Conservation (phyloP, 169 alveolate genomes). For the Eimeria praecox region DNA sequence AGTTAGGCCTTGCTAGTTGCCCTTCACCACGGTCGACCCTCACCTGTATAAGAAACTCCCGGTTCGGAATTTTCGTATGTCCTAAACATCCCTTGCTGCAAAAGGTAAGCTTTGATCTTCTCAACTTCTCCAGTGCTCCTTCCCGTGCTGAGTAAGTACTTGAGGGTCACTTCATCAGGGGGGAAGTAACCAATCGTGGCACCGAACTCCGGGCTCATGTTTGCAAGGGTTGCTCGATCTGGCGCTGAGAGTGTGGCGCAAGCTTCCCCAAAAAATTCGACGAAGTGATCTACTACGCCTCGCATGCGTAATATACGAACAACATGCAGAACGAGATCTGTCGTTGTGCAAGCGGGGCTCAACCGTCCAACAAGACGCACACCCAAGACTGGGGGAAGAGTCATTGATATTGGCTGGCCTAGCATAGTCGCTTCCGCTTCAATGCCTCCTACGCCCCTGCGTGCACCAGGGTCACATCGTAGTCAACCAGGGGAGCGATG, state of each 20-base stretch:
- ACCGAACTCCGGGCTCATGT: slow-evolving; percentile 99
- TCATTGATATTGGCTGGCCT: slow-evolving; percentile 98
- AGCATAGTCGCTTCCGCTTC: slow-evolving; percentile 99
- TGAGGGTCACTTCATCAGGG: slow-evolving; percentile 95
- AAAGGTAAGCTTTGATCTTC: slow-evolving; percentile 92
- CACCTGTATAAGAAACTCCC: slow-evolving; percentile 87
- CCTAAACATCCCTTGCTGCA: slow-evolving; percentile 90
- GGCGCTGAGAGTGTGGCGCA: slow-evolving; percentile 92
- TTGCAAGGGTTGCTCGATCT: slow-evolving; percentile 97
- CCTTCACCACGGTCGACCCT: background rate
- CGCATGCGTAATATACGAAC: slow-evolving; percentile 90
- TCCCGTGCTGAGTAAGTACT: slow-evolving; percentile 94
- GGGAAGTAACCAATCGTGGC: slow-evolving; percentile 99
- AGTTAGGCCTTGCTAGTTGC: background rate
- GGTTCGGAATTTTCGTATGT: slow-evolving; percentile 78
- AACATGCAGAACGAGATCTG: slow-evolving; percentile 95
- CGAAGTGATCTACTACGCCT: slow-evolving; percentile 98
- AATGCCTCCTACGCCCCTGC: slow-evolving; percentile 99
- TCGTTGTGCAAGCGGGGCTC: slow-evolving; percentile 92
- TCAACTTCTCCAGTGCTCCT: slow-evolving; percentile 92
- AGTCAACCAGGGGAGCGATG: background rate
- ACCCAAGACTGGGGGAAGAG: slow-evolving; percentile 98
- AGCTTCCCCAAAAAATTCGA: slow-evolving; percentile 97
- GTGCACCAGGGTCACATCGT: slow-evolving; percentile 57
- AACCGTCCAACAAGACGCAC: slow-evolving; percentile 95